These are phyloP conservation scores for Poterioochromonas sp. DNA, from an alignment of 352 stramenopile genomes.

Conservation along the genomic window DNA sequence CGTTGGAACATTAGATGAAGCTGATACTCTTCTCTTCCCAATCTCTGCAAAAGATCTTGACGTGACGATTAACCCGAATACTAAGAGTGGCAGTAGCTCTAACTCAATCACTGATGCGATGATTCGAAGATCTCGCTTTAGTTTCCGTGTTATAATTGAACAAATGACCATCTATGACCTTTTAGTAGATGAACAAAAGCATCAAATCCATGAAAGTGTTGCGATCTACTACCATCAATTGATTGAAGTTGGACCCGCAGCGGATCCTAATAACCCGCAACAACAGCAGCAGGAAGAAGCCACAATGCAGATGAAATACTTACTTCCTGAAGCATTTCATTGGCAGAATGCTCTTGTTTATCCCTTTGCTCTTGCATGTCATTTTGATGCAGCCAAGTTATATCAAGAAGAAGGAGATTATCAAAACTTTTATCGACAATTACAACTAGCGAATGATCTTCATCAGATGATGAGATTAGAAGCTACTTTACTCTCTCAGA, in stretches of 20 bases:
- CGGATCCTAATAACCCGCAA: neutral
- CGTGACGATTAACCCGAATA: neutral
- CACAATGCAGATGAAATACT: neutral
- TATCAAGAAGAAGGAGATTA: neutral
- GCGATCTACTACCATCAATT: neutral
- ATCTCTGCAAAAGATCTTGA: neutral
- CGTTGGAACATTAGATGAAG: neutral
- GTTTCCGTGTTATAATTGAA: slow-evolving; percentile 9
- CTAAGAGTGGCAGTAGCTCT: neutral
- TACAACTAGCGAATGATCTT: neutral
- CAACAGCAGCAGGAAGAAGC: neutral
- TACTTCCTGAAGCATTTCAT: slow-evolving; percentile 16
- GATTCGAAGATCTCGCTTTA: neutral
- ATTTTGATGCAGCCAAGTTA: neutral
- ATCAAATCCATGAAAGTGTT: slow-evolving; percentile 3
- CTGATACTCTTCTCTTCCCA: neutral
- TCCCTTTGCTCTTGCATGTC: neutral
- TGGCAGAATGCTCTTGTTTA: slow-evolving; percentile 3
- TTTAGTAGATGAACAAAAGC: slow-evolving; percentile 14
- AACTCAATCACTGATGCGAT: neutral
- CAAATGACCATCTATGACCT: slow-evolving; percentile 25
- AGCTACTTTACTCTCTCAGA: too few species aligned
- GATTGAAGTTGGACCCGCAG: neutral
- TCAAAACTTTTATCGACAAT: neutral
- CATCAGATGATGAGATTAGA: too few species aligned